Evolutionary conservation across 768 basidiomycete species (phyloP).

Genomic region (Daedalea quercina): DNA sequence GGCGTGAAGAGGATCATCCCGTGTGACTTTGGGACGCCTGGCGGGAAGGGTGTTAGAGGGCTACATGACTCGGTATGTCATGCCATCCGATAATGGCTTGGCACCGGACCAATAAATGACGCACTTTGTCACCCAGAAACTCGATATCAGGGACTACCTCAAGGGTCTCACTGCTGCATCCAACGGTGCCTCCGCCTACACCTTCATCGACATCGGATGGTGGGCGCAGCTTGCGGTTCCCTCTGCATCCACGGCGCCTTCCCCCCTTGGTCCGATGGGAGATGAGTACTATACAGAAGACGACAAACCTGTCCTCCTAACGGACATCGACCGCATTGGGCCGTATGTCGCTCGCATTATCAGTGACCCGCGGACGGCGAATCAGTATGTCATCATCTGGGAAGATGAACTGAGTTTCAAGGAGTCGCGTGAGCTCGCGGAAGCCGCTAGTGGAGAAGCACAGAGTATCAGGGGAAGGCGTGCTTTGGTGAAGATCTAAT

Average conservation of each 20-base stretch:
- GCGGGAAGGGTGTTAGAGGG: slow-evolving; percentile 5
- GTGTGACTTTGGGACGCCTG: slow-evolving; percentile 18
- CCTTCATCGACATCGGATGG: slow-evolving; percentile 28
- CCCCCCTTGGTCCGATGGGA: not conserved
- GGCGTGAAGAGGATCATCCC: slow-evolving; percentile 19
- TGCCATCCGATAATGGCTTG: not conserved
- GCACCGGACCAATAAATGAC: not conserved
- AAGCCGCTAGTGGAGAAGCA: slow-evolving; percentile 19
- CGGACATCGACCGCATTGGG: slow-evolving; percentile 21
- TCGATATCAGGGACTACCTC: slow-evolving; percentile 21
- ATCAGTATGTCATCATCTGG: slow-evolving; percentile 22
- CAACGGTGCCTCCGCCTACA: slow-evolving; percentile 11
- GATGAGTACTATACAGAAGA: slow-evolving; percentile 14
- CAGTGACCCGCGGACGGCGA: slow-evolving; percentile 25
- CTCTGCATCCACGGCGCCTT: not conserved
- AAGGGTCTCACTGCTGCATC: slow-evolving; percentile 12
- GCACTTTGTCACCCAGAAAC: slow-evolving; percentile 22
- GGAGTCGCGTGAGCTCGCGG: slow-evolving; percentile 17
- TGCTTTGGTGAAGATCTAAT: slow-evolving; percentile 6
- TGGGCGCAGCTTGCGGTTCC: slow-evolving; percentile 22
- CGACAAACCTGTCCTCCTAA: slow-evolving; percentile 15
- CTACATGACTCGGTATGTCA: slow-evolving; percentile 7
- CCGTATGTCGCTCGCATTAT: slow-evolving; percentile 25
- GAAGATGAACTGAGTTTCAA: slow-evolving; percentile 21
- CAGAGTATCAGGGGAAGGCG: not conserved